Evolutionary conservation across 2,329 filamentous ascomycete genomes (phyloP), one percentile per base, ranked within the genome.

Genomic region (Venturia pyrina): DNA sequence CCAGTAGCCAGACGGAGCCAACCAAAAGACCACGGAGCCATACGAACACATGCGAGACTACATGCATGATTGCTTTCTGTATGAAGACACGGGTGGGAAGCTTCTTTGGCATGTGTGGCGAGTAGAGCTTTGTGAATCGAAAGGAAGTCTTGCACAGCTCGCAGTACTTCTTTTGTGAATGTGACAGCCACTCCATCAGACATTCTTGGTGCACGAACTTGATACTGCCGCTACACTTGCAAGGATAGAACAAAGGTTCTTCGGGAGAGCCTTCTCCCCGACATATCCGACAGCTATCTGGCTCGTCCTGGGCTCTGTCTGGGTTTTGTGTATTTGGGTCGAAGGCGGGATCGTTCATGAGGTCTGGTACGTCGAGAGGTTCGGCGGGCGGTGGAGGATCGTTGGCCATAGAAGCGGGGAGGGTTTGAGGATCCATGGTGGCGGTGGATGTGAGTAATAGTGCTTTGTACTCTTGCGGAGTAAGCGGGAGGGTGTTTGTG

Each of bases 121-220:
- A 88, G 79, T 99, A 99, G 48, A 99, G 85, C 78, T 99, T 99
- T 64, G 95, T 99, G 80, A 99, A 99, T 68, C 92, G 90, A 74
- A 98, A 99, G 0, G 93, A 88, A 2, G 95, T 99, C 80, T 99
- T 99, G 86, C 95, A 99, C 44, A 99, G 87, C 80, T 99, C 95
- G 82, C 96, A 99, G 81, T 99, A 90, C 77, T 98, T 98, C 85
- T 99, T 99, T 76, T 99, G 93, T 1, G 95, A 98, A 77, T 99
- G 96, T 62, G 92, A 93, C 28, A 99, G 83, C 95, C 95, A 99
- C 78, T 98, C 93, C 89, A 99, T 96, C 77, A 99, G 80, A 76
- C 95, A 99, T 75, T 96, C 90, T 78, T 99, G 95, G 76, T 99
- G 95, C 68, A 99, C 95, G 73, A 89, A 96, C 80, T 96, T 97